These are phyloP conservation scores for Pterulicium gracile DNA, from an alignment of 1,284 basidiomycete genomes.

Conservation along the genomic window DNA sequence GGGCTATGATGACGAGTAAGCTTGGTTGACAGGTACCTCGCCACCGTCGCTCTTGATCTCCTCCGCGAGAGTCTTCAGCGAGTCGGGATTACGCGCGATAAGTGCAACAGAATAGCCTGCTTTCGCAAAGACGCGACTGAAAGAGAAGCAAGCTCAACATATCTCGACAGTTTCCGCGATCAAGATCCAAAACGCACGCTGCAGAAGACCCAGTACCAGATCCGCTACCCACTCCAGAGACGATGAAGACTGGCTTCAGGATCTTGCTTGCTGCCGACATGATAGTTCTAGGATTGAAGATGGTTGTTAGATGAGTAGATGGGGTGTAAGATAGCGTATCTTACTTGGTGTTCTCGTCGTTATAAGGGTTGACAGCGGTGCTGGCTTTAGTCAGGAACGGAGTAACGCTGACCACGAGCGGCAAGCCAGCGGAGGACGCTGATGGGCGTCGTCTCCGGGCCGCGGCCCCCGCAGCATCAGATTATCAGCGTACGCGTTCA, in stretches of 20 bases:
- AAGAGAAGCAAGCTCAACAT: conserved; percentile 1
- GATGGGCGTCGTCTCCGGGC: too few relatives aligned
- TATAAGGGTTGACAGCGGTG: too few relatives aligned
- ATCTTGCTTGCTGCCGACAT: background rate
- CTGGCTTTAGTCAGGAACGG: too few relatives aligned
- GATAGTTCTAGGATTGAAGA: too few relatives aligned
- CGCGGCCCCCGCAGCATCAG: too few relatives aligned
- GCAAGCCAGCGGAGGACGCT: too few relatives aligned
- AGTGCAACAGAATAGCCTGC: conserved; percentile 61
- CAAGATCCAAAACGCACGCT: conserved; percentile 35
- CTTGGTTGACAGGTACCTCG: conserved; percentile 26
- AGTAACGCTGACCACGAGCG: too few relatives aligned
- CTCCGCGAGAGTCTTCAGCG: conserved; percentile 38
- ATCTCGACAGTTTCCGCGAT: background rate
- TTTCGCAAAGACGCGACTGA: conserved; percentile 55
- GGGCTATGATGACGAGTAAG: background rate
- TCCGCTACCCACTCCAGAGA: conserved; percentile 45
- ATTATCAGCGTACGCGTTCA: too few relatives aligned
- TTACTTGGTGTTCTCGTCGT: too few relatives aligned
- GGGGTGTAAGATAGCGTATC: too few relatives aligned
- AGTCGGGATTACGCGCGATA: conserved; percentile 47
- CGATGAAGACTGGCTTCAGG: conserved; percentile 31
- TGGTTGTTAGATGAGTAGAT: too few relatives aligned
- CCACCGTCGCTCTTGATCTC: conserved; percentile 51
- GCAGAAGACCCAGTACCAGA: conserved; percentile 50